phyloP scores from a whole-genome alignment of 495 filamentous ascomycete genomes.

The Clohesyomyces aquaticus region DNA sequence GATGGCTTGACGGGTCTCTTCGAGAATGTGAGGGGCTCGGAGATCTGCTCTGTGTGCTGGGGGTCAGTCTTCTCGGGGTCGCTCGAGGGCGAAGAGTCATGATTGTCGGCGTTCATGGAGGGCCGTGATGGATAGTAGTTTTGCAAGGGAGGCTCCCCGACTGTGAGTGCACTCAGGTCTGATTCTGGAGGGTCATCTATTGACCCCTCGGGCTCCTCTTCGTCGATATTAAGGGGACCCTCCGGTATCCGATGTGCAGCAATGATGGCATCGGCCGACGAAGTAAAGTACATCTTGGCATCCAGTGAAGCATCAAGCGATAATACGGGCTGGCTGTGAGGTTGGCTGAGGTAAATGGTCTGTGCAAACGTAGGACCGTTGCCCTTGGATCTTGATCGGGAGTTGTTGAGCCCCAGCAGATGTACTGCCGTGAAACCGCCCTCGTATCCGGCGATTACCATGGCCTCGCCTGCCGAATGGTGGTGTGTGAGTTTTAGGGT shows the following conservation, averaged over 20 bases:
- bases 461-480: slow-evolving; percentile 46
- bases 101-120: neutral
- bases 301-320: slow-evolving; percentile 69
- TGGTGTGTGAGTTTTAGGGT: slow-evolving; percentile 65
- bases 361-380: slow-evolving; percentile 43
- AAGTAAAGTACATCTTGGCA: slow-evolving; percentile 71
- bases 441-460: slow-evolving; percentile 80
- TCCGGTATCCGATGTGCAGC: slow-evolving; percentile 56
- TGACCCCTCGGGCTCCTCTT: neutral
- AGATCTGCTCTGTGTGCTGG: neutral
- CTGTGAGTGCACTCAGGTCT: neutral
- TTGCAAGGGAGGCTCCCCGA: neutral
- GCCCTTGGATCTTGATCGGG: slow-evolving; percentile 50
- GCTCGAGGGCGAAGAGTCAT: neutral
- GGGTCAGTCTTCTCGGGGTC: neutral
- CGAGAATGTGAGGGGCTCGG: neutral
- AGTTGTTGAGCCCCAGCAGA: slow-evolving; percentile 52
- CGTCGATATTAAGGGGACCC: slow-evolving; percentile 10
- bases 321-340: slow-evolving; percentile 83
- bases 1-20: neutral
- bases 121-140: neutral
- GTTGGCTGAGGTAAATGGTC: slow-evolving; percentile 64
- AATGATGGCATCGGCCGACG: slow-evolving; percentile 75
- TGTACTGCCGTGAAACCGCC: slow-evolving; percentile 69
- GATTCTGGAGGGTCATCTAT: neutral